Conservation (phyloP, 495 filamentous ascomycete species). For the Penicillium crystallinum region DNA sequence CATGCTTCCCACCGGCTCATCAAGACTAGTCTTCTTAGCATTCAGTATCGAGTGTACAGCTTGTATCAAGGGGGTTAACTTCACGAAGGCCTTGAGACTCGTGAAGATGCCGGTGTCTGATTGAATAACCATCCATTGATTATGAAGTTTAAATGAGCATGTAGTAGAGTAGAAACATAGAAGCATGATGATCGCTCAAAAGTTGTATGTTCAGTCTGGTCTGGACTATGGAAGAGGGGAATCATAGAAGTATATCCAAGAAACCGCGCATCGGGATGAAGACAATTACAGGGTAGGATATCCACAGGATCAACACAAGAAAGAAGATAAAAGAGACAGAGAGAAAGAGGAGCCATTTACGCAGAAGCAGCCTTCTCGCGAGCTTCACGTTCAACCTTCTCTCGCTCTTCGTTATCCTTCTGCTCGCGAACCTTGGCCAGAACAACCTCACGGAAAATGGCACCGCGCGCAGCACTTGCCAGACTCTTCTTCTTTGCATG, state of each 20-base stretch:
- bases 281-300: slow-evolving; percentile 11
- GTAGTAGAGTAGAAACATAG: background rate
- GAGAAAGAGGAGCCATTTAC: slow-evolving; percentile 10
- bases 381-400: slow-evolving; percentile 55
- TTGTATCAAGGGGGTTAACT: no score
- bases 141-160: background rate
- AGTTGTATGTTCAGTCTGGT: slow-evolving; percentile 6
- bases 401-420: slow-evolving; percentile 77
- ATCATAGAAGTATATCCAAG: slow-evolving; percentile 29
- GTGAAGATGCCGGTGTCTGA: no score
- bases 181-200: background rate
- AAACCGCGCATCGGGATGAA: slow-evolving; percentile 5
- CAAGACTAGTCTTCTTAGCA: no score
- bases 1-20: no score
- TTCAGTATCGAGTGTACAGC: no score
- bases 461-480: slow-evolving; percentile 72
- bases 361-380: slow-evolving; percentile 37
- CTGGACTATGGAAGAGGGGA: slow-evolving; percentile 20
- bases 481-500: slow-evolving; percentile 55
- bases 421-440: slow-evolving; percentile 91
- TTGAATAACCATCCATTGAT: no score
- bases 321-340: slow-evolving; percentile 9
- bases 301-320: slow-evolving; percentile 5
- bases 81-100: no score
- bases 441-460: slow-evolving; percentile 96